Conservation (phyloP, 2,329 filamentous ascomycete species). For the Pseudogymnoascus sp. region DNA sequence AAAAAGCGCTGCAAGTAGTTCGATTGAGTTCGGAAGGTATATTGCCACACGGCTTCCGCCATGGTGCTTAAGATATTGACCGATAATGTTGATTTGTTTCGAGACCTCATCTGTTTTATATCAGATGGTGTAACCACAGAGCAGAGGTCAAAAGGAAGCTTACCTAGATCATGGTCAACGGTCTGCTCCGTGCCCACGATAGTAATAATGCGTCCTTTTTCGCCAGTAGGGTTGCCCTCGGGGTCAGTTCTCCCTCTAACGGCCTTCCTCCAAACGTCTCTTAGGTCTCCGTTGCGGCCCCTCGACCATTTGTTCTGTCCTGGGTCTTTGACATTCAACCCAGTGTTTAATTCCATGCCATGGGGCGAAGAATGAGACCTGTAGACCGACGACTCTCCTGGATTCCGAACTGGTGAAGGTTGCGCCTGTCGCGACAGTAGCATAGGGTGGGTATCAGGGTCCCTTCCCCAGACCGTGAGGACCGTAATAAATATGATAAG, state of each 20-base stretch:
- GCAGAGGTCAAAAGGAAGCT: constrained; percentile 13
- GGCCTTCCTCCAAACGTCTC: constrained; percentile 80
- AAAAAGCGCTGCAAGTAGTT: constrained; percentile 75
- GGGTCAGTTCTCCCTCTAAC: constrained; percentile 55
- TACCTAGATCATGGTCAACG: constrained; percentile 61
- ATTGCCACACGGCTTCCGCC: constrained; percentile 72
- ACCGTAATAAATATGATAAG: constrained; percentile 63
- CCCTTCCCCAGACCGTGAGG: constrained; percentile 59
- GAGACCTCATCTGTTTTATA: constrained; percentile 56
- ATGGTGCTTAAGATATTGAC: constrained; percentile 63
- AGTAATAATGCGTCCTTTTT: constrained; percentile 64
- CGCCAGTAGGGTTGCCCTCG: constrained; percentile 50
- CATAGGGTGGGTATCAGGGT: constrained; percentile 87
- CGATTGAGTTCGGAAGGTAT: constrained; percentile 87
- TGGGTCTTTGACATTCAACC: constrained; percentile 73
- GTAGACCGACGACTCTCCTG: constrained; percentile 78
- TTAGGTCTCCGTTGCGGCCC: constrained; percentile 79
- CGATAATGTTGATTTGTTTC: constrained; percentile 80
- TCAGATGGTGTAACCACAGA: constrained; percentile 13
- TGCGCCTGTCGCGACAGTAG: constrained; percentile 78
- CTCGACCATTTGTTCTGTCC: constrained; percentile 73
- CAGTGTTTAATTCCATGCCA: constrained; percentile 69
- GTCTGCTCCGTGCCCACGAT: constrained; percentile 69
- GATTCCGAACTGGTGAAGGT: constrained; percentile 68
- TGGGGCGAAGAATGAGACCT: constrained; percentile 78